phyloP scores from a whole-genome alignment of 2,329 filamentous ascomycete species.

The Dendryphion nanum region DNA sequence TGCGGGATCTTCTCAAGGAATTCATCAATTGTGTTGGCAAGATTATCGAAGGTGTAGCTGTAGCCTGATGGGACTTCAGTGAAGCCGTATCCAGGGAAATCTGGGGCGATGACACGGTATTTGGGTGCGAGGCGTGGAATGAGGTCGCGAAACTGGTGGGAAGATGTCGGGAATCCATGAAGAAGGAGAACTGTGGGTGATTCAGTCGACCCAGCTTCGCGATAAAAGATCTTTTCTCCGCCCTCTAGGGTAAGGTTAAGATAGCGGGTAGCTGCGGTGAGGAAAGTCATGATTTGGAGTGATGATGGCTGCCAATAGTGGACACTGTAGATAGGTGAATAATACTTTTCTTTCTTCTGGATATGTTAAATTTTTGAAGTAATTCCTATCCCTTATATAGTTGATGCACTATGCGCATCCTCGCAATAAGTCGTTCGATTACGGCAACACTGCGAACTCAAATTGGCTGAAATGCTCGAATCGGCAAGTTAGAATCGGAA shows the following conservation, averaged over 20 bases:
- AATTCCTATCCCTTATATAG: too few species aligned
- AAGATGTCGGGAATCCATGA: conserved; percentile 49
- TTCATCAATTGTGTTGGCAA: conserved; percentile 48
- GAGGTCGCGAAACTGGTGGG: conserved; percentile 46
- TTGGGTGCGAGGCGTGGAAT: conserved; percentile 44
- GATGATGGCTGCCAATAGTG: too few species aligned
- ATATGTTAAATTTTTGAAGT: too few species aligned
- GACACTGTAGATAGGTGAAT: too few species aligned
- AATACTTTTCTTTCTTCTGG: too few species aligned
- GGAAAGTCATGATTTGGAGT: conserved; percentile 11
- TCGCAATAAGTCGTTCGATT: too few species aligned
- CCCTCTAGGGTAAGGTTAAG: conserved; percentile 11
- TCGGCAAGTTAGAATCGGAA: too few species aligned
- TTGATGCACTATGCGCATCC: too few species aligned
- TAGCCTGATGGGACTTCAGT: conserved; percentile 49
- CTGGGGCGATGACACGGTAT: conserved; percentile 54
- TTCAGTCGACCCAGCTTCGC: conserved; percentile 30
- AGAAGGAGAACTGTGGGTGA: conserved; percentile 46
- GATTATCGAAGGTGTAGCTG: conserved; percentile 54
- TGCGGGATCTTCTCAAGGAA: conserved; percentile 49
- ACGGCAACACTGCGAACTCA: too few species aligned
- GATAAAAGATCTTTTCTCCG: conserved; percentile 40
- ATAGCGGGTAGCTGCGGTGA: conserved; percentile 14
- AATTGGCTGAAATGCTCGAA: too few species aligned
- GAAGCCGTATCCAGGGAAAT: conserved; percentile 61